These are phyloP conservation scores for Picea mariana DNA, from an alignment of 83 land plant species.

Conservation along the genomic window DNA sequence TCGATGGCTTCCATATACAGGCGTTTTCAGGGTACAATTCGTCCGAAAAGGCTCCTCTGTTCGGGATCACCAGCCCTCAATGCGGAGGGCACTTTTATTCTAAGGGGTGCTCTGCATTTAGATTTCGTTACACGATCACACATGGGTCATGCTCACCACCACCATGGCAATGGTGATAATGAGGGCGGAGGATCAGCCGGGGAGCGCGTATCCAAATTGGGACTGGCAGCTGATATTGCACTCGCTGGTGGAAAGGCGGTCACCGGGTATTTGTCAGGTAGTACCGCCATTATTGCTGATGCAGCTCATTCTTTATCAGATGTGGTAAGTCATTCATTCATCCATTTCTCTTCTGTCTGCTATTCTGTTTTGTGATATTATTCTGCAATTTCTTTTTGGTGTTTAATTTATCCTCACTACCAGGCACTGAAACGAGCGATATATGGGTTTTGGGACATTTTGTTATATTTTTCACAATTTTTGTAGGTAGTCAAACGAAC, in stretches of 20 bases:
- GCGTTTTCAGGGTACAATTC: background rate
- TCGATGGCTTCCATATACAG: background rate
- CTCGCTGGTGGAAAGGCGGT: constrained; percentile 71
- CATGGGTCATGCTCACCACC: constrained; percentile 62
- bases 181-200: constrained; percentile 39
- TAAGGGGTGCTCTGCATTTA: constrained; percentile 2
- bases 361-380: constrained; percentile 13
- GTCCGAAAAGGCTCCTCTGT: background rate
- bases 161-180: constrained; percentile 21
- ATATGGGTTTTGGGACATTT: too few relatives aligned
- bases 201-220: constrained; percentile 66
- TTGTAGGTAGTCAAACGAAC: too few relatives aligned
- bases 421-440: too few relatives aligned
- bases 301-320: constrained; percentile 98
- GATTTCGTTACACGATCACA: constrained; percentile 55
- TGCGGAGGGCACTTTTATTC: background rate
- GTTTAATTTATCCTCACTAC: background rate
- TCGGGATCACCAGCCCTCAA: background rate
- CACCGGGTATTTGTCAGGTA: constrained; percentile 89
- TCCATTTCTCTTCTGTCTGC: background rate
- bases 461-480: too few relatives aligned
- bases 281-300: constrained; percentile 95
- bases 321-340: constrained; percentile 50
- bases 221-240: constrained; percentile 71
- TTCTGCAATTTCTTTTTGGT: background rate